Conservation (phyloP, 345 rosid species). For the sweet orange (Citrus sinensis) region DVS_A1.0 CM039168.1:30118001-30118500, state of each 20-base stretch:
- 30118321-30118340: constrained; percentile 2
- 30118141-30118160: constrained; percentile 42
- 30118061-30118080: constrained; percentile 21
- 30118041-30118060: constrained; percentile 8
- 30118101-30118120: constrained; percentile 94
- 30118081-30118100: constrained; percentile 93
- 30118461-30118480: not conserved
- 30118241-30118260: not conserved
- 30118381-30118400: not conserved
- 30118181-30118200: constrained; percentile 2
- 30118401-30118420: not conserved
- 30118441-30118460: not conserved
- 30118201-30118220: not conserved
- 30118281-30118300: not conserved
- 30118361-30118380: not conserved
- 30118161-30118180: constrained; percentile 6
- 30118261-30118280: not conserved
- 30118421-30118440: not conserved
- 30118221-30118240: not conserved
- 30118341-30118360: not conserved
- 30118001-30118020: not conserved
- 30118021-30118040: not conserved
- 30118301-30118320: not conserved
- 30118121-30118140: constrained; percentile 98
- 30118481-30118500: no score